A percentile compares a stretch with the other conserved stretches of the same genome.
phyloP scores from a whole-genome alignment of 2,329 filamentous ascomycete genomes.

The Sphaerulina populicola region DNA sequence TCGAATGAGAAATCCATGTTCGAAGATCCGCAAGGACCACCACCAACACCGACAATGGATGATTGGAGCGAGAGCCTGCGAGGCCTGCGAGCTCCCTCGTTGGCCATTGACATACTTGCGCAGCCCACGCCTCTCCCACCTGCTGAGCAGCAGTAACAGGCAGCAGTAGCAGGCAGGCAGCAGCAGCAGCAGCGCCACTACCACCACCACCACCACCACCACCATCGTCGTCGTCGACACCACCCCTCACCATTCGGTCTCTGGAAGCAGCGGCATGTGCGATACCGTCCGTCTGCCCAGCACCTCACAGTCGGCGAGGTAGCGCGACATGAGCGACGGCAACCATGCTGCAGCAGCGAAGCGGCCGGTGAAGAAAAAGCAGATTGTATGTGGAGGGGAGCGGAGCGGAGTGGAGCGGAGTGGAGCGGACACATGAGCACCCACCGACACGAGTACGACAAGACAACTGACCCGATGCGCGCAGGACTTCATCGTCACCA shows the following conservation, averaged over 20 bases:
- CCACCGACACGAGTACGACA: neutral
- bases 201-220: too few relatives aligned
- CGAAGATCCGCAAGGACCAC: neutral
- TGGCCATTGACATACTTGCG: too few relatives aligned
- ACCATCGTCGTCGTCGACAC: neutral
- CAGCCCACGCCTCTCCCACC: neutral
- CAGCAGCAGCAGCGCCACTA: too few relatives aligned
- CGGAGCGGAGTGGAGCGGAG: too few relatives aligned
- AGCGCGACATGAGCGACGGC: conserved; percentile 2
- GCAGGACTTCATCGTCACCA: conserved; percentile 28
- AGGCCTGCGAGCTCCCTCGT: too few relatives aligned
- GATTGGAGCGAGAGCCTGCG: too few relatives aligned
- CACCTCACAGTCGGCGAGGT: neutral
- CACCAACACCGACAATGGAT: neutral
- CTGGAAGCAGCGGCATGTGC: neutral
- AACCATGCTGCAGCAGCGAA: neutral
- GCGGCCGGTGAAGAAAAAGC: conserved; percentile 9
- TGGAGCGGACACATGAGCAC: neutral
- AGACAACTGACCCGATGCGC: neutral
- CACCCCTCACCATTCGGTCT: neutral
- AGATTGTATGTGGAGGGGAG: conserved; percentile 9
- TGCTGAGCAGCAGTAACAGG: too few relatives aligned
- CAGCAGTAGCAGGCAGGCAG: too few relatives aligned
- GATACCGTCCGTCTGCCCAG: neutral
- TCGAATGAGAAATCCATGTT: neutral